These are phyloP conservation scores for Petunia secreta DNA, from an alignment of 257 asterid species.

Conservation along the genomic window DNA sequence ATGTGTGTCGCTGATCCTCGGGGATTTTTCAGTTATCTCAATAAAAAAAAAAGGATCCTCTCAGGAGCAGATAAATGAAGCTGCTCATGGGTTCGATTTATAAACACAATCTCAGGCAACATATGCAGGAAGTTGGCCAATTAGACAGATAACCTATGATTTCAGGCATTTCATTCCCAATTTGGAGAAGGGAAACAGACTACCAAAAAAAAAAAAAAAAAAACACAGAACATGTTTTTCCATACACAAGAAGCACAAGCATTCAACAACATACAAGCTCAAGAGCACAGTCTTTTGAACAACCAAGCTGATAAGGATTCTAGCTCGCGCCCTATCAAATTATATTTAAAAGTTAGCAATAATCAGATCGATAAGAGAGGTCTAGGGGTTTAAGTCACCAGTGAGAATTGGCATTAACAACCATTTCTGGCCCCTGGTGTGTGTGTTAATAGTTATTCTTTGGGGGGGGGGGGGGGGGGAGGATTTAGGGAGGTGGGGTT, in stretches of 20 bases:
- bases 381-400: not conserved
- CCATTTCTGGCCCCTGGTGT: not conserved
- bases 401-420: not conserved
- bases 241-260: constrained; percentile 3
- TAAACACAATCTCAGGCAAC: constrained; percentile 8
- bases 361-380: not conserved
- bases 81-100: not conserved
- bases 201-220: not conserved
- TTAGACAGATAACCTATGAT: not conserved
- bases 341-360: not conserved
- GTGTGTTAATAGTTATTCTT: no score
- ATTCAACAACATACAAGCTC: constrained; percentile 8
- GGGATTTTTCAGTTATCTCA: no score
- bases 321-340: not conserved
- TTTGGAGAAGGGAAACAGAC: constrained; percentile 16
- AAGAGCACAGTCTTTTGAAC: not conserved
- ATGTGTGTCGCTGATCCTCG: no score
- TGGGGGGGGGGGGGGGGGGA: not conserved
- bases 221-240: no score
- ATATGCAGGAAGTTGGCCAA: constrained; percentile 2
- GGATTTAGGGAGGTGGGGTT: not conserved
- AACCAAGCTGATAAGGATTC: no score
- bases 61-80: not conserved
- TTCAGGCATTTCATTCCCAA: not conserved
- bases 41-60: not conserved